A percentile compares a stretch with the other conserved stretches of the same genome.
These are phyloP conservation scores for Stellera chamaejasme DNA, from an alignment of 345 rosid species.

Conservation along the genomic window DNA sequence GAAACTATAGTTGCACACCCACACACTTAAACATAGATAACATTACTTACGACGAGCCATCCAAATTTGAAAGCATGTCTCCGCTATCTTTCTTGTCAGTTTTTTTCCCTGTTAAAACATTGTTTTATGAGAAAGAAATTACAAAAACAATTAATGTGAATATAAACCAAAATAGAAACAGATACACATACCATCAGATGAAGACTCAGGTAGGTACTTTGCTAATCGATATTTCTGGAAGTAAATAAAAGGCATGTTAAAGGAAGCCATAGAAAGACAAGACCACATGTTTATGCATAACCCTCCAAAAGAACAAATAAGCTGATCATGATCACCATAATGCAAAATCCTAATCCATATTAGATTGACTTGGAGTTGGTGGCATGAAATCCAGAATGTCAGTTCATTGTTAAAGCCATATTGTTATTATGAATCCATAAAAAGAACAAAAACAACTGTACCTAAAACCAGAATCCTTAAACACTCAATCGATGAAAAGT, in stretches of 20 bases:
- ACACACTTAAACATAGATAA: slow-evolving; percentile 8
- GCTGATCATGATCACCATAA: background rate
- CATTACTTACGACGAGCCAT: slow-evolving; percentile 85
- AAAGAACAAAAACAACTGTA: background rate
- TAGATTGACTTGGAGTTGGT: no score
- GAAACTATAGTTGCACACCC: background rate
- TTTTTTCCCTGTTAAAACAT: slow-evolving; percentile 56
- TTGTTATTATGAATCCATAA: no score
- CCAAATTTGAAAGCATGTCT: slow-evolving; percentile 69
- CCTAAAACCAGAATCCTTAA: background rate
- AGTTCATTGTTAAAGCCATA: no score
- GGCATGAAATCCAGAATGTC: no score
- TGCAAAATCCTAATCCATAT: background rate
- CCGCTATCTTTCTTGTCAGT: slow-evolving; percentile 87
- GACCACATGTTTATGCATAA: slow-evolving; percentile 2
- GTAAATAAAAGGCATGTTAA: slow-evolving; percentile 16
- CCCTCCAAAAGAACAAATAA: no score
- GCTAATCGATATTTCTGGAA: slow-evolving; percentile 94
- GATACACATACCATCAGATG: slow-evolving; percentile 68
- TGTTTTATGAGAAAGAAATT: slow-evolving; percentile 4
- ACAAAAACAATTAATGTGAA: background rate
- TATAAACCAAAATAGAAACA: slow-evolving; percentile 12
- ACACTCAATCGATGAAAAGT: background rate
- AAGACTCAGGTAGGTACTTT: slow-evolving; percentile 87
- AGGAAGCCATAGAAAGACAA: background rate